Conservation (phyloP, 371 early-diverging fungal species). For the Nematocida minor region DNA sequence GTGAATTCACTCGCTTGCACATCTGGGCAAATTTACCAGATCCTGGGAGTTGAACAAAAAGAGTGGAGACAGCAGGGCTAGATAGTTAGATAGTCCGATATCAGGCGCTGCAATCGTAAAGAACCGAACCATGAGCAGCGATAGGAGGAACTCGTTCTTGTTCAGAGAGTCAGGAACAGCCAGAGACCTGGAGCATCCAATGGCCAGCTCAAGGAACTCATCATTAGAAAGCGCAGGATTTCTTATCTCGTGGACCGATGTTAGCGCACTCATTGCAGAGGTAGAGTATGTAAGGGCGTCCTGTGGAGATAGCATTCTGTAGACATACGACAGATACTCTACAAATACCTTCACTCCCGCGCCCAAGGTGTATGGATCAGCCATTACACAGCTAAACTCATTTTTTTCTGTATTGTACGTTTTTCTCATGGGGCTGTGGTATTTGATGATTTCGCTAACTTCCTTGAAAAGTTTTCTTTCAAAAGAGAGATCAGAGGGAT, state of each 20-base stretch:
- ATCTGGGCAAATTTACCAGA: neutral
- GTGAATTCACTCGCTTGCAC: neutral
- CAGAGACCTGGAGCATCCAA: neutral
- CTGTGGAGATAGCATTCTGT: neutral
- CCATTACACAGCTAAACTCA: conserved; percentile 4
- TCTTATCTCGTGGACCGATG: neutral
- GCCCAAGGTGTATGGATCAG: neutral
- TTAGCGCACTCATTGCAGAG: neutral
- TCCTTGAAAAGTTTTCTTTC: neutral
- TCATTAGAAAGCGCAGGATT: neutral
- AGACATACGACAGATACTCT: conserved; percentile 26
- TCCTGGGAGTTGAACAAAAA: conserved; percentile 22
- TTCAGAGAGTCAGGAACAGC: conserved; percentile 16
- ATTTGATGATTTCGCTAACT: neutral
- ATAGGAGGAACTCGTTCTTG: conserved; percentile 43
- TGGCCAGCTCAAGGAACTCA: conserved; percentile 30
- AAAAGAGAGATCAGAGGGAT: neutral
- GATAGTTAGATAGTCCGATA: neutral
- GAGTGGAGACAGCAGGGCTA: neutral
- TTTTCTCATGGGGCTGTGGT: neutral
- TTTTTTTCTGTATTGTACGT: neutral
- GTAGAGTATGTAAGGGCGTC: conserved; percentile 13
- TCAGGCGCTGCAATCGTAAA: conserved; percentile 18
- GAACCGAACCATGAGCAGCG: conserved; percentile 18
- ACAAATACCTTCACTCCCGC: neutral